Evolutionary conservation across 2,329 filamentous ascomycete genomes (phyloP).

Genomic region (Ophiostoma piceae): DNA sequence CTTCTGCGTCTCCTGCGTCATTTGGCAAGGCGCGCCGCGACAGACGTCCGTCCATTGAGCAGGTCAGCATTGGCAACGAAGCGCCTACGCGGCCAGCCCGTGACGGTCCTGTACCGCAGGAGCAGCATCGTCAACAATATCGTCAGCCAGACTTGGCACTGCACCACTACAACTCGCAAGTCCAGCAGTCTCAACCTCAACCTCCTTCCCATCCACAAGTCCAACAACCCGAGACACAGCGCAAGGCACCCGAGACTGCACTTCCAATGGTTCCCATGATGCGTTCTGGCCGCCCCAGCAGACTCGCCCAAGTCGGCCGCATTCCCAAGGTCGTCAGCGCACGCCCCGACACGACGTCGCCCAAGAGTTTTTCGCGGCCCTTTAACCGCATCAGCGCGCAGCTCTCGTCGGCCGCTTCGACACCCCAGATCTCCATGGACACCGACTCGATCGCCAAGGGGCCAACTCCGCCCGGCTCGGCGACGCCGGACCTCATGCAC

Average conservation of each 20-base stretch:
- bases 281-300: constrained; percentile 45
- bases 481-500: constrained; percentile 38
- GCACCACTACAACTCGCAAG: neutral
- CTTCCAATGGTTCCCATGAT: neutral
- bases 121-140: constrained; percentile 5
- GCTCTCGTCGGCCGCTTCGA: constrained; percentile 28
- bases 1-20: neutral
- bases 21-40: neutral
- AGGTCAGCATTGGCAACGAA: constrained; percentile 7
- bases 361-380: constrained; percentile 79
- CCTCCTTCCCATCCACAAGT: neutral
- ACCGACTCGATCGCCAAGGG: constrained; percentile 46
- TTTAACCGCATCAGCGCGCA: constrained; percentile 58
- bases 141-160: neutral
- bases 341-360: constrained; percentile 60
- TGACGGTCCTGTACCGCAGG: neutral
- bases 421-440: constrained; percentile 32
- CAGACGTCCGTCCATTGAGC: constrained; percentile 15
- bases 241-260: neutral
- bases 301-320: constrained; percentile 74
- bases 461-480: constrained; percentile 41
- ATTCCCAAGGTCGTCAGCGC: constrained; percentile 77
- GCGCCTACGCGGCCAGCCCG: neutral
- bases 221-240: neutral
- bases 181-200: neutral